Base-by-base conservation (phyloP, 164 flowering plant species). In the grape (Vitis vinifera) region DNA sequence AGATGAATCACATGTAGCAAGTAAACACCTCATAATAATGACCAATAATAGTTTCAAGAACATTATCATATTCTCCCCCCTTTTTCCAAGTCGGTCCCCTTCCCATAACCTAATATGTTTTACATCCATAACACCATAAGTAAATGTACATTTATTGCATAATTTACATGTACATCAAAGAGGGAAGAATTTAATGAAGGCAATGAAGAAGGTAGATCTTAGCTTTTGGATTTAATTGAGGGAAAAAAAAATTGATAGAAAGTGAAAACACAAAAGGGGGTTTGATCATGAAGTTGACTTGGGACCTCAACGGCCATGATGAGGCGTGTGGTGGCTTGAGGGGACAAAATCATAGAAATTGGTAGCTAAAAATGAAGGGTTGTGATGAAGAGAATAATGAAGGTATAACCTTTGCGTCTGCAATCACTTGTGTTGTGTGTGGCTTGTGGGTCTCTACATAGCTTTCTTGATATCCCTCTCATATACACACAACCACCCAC, bases 271-370 rank as follows among this genome's bases (percentile, higher is more conserved):
- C 51, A 48, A 13, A 10, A 13, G 44, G 44, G 44, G 5, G 5
- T 58, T 44, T 51, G 55, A 77, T 37, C 44, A 37, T 77, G 82
- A 78, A 70, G 82, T 84, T 84, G 90, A 87, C 90, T 74, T 79
- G 2, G 49, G 14, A 67, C 51, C 68, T 74, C 66, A 71, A 80
- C 82, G 81, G 80, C 69, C 70, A 87, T 87, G 86, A 85, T 87
- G 81, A 84, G 76, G 80, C 75, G 78, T 84, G 80, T 80, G 80
- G 10, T 78, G 73, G 63, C 53, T 60, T 4, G 16, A 73, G 81
- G 84, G 69, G 85, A 84, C 89, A 83, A 62, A 77, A 87, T 87
- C 75, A 85, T 85, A 71, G 67, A 48, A 75, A 71, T 65, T 86
- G 62, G 69, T 75, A 62, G 68, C 68, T 72, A 51, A 68, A 77